These are phyloP conservation scores for Pholiota conissans DNA, from an alignment of 768 basidiomycete genomes.

Conservation along the genomic window DNA sequence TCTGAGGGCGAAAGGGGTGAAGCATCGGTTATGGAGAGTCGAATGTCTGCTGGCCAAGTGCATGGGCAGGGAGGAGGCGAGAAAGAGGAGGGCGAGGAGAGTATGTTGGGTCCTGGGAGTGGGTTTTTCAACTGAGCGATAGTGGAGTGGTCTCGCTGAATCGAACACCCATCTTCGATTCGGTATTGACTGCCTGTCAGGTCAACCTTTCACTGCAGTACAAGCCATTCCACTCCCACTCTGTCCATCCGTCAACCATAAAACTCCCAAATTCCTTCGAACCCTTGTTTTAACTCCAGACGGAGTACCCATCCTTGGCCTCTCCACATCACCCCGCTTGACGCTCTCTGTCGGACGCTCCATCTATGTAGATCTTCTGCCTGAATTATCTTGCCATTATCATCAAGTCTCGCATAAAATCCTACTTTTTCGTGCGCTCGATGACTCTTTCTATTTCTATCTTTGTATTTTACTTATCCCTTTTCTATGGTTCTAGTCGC, in stretches of 20 bases:
- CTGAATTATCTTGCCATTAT: not conserved
- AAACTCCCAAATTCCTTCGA: too few relatives aligned
- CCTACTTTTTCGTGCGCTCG: not conserved
- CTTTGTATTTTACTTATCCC: not conserved
- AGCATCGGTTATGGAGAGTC: not conserved
- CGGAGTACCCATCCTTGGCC: too few relatives aligned
- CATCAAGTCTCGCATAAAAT: not conserved
- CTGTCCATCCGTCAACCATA: too few relatives aligned
- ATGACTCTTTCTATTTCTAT: not conserved
- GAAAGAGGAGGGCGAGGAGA: slow-evolving; percentile 18
- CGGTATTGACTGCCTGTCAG: too few relatives aligned
- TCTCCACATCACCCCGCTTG: not conserved
- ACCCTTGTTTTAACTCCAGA: too few relatives aligned
- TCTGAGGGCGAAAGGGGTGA: not conserved
- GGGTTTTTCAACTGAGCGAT: slow-evolving; percentile 24
- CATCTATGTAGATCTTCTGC: too few relatives aligned
- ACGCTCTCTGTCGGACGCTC: too few relatives aligned
- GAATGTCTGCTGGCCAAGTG: not conserved
- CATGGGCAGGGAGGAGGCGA: slow-evolving; percentile 6
- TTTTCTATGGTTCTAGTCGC: not conserved
- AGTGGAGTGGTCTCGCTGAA: too few relatives aligned
- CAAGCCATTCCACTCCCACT: too few relatives aligned
- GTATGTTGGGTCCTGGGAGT: slow-evolving; percentile 26
- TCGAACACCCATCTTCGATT: not conserved
- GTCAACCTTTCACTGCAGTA: too few relatives aligned